A percentile compares a stretch with the other conserved stretches of the same genome.
Conservation (phyloP, 352 stramenopile species). For the Phytophthora nicotianae region DNA sequence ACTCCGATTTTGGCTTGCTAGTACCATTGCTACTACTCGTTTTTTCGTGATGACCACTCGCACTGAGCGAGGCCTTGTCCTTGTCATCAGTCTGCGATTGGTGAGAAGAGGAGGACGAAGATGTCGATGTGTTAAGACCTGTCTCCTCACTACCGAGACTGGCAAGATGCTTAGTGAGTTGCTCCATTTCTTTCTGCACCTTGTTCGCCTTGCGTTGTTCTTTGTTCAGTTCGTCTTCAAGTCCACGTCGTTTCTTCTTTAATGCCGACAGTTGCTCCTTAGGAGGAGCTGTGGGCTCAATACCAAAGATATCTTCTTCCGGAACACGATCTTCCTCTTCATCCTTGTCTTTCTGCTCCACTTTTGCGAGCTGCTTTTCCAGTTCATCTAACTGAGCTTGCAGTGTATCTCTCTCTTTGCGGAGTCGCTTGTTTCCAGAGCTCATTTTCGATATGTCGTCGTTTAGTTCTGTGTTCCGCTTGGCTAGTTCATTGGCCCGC, state of each 20-base stretch:
- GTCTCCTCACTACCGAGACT: slow-evolving; percentile 39
- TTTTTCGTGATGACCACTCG: slow-evolving; percentile 33
- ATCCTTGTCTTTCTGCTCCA: slow-evolving; percentile 49
- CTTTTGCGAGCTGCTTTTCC: slow-evolving; percentile 67
- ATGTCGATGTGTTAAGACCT: slow-evolving; percentile 45
- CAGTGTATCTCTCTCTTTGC: slow-evolving; percentile 76
- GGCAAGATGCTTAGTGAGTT: slow-evolving; percentile 78
- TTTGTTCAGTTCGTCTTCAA: slow-evolving; percentile 84
- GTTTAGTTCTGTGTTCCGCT: slow-evolving; percentile 75
- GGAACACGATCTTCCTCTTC: slow-evolving; percentile 65
- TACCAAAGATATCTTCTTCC: slow-evolving; percentile 79
- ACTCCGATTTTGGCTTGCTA: slow-evolving; percentile 53
- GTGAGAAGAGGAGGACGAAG: slow-evolving; percentile 48
- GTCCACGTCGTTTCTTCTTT: slow-evolving; percentile 70
- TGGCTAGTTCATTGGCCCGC: slow-evolving; percentile 73
- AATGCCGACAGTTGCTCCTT: slow-evolving; percentile 62
- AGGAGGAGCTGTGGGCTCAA: slow-evolving; percentile 65
- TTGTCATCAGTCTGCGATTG: slow-evolving; percentile 42
- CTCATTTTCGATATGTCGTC: slow-evolving; percentile 88
- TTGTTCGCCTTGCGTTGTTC: slow-evolving; percentile 76
- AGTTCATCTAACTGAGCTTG: slow-evolving; percentile 74
- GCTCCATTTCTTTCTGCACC: slow-evolving; percentile 86
- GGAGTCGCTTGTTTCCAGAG: slow-evolving; percentile 80
- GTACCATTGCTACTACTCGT: slow-evolving; percentile 29
- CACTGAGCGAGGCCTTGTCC: slow-evolving; percentile 24